Evolutionary conservation across 2,329 filamentous ascomycete genomes (phyloP).

Genomic region (Hortaea sp.): DNA sequence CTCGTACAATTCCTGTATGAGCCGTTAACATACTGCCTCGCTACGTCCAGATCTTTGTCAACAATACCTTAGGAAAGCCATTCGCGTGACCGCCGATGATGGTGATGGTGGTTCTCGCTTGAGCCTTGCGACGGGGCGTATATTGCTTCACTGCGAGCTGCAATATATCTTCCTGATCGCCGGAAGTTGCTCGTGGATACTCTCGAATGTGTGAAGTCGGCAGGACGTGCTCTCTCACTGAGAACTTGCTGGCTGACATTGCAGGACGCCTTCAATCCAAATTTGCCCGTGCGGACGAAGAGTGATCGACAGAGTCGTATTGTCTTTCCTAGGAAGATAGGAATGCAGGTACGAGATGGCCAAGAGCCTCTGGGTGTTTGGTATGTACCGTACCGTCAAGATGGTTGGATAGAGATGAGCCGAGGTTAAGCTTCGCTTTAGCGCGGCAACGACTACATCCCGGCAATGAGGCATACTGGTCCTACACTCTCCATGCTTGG

Average conservation of each 20-base stretch:
- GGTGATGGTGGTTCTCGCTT: conserved; percentile 68
- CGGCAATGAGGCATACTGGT: too few relatives aligned
- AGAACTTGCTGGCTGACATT: conserved; percentile 38
- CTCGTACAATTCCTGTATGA: conserved; percentile 71
- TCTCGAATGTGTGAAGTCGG: conserved; percentile 71
- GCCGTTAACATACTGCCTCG: not conserved
- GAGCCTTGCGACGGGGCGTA: conserved; percentile 59
- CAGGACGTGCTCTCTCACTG: conserved; percentile 63
- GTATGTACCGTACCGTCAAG: too few relatives aligned
- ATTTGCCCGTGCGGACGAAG: not conserved
- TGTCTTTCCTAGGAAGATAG: not conserved
- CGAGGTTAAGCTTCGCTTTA: not conserved
- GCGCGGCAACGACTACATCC: too few relatives aligned
- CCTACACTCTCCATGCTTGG: too few relatives aligned
- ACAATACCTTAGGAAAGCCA: conserved; percentile 71
- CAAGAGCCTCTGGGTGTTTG: not conserved
- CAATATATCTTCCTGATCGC: conserved; percentile 64
- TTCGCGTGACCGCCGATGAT: conserved; percentile 84
- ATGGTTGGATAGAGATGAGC: not conserved
- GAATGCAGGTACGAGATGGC: not conserved
- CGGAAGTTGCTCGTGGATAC: conserved; percentile 62
- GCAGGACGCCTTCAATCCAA: not conserved
- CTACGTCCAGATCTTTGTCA: not conserved
- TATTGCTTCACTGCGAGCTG: conserved; percentile 80
- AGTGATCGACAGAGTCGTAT: too few relatives aligned